phyloP scores from a whole-genome alignment of 176 grass and related monocot genomes.

The Metroxylon sagu region DNA sequence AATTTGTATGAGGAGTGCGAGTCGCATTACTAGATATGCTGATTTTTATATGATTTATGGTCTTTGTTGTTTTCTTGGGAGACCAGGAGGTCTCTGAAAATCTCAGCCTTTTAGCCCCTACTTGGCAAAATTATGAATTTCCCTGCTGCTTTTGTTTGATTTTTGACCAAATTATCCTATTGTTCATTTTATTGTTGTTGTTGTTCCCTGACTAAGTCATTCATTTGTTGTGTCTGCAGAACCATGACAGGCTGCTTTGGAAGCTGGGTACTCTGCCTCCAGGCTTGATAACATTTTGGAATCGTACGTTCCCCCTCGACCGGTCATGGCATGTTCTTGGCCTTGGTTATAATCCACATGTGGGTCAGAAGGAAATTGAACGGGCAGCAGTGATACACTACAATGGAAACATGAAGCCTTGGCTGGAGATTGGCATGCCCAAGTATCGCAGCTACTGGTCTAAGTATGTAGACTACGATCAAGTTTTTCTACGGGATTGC shows the following conservation, averaged over 20 bases:
- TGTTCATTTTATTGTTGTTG: too few relatives aligned
- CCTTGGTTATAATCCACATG: constrained; percentile 5
- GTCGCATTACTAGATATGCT: too few relatives aligned
- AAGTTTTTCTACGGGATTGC: background rate
- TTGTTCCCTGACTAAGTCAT: too few relatives aligned
- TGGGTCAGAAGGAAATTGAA: background rate
- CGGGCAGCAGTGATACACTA: constrained; percentile 9
- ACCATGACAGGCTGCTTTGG: constrained; percentile 3
- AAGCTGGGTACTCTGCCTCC: constrained; percentile 8
- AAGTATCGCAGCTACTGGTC: constrained; percentile 7
- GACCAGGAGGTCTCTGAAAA: too few relatives aligned
- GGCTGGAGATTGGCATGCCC: constrained; percentile 6
- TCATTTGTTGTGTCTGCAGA: background rate
- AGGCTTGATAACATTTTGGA: constrained; percentile 11
- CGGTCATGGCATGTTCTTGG: constrained; percentile 11
- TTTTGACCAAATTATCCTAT: too few relatives aligned
- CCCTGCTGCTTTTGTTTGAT: too few relatives aligned
- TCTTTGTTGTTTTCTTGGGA: too few relatives aligned
- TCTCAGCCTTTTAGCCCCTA: too few relatives aligned
- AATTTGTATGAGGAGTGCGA: too few relatives aligned
- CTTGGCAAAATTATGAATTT: too few relatives aligned
- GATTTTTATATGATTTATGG: too few relatives aligned
- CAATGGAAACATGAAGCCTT: constrained; percentile 14
- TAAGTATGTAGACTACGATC: constrained; percentile 9
- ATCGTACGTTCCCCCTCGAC: background rate